Conservation (phyloP, 441 rosid species). For the Erodium texanum region DNA sequence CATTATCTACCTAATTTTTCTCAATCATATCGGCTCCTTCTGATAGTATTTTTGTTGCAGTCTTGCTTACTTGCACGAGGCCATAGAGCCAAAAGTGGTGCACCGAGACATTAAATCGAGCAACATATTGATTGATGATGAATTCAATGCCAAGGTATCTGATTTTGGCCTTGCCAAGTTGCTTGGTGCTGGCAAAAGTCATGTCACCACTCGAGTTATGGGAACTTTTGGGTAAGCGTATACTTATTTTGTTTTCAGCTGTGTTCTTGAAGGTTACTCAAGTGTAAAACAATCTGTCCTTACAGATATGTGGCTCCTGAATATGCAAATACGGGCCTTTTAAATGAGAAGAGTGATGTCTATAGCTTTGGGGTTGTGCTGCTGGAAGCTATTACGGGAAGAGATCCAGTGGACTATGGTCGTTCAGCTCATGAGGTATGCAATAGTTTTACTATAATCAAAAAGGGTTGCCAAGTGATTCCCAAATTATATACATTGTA, state of each 20-base stretch:
- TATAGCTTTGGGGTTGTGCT: slow-evolving; percentile 90
- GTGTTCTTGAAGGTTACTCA: not conserved
- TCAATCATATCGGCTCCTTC: slow-evolving; percentile 12
- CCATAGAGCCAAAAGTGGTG: slow-evolving; percentile 97
- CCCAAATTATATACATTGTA: not conserved
- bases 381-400: slow-evolving; percentile 78
- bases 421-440: slow-evolving; percentile 73
- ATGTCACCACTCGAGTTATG: slow-evolving; percentile 95
- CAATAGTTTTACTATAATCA: not conserved
- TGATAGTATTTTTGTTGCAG: slow-evolving; percentile 36
- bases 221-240: slow-evolving; percentile 83
- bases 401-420: slow-evolving; percentile 94
- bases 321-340: slow-evolving; percentile 86
- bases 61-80: slow-evolving; percentile 90
- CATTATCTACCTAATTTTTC: slow-evolving; percentile 7
- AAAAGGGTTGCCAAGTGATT: not conserved
- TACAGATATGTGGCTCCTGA: slow-evolving; percentile 89
- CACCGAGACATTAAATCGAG: slow-evolving; percentile 96
- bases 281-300: not conserved
- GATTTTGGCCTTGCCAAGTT: slow-evolving; percentile 96
- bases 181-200: slow-evolving; percentile 91
- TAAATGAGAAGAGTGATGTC: slow-evolving; percentile 95
- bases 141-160: slow-evolving; percentile 84
- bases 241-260: too few relatives aligned
- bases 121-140: slow-evolving; percentile 79